Conservation (phyloP, 208 protist genomes). For the Kentomonas sorsogonicus region DNA sequence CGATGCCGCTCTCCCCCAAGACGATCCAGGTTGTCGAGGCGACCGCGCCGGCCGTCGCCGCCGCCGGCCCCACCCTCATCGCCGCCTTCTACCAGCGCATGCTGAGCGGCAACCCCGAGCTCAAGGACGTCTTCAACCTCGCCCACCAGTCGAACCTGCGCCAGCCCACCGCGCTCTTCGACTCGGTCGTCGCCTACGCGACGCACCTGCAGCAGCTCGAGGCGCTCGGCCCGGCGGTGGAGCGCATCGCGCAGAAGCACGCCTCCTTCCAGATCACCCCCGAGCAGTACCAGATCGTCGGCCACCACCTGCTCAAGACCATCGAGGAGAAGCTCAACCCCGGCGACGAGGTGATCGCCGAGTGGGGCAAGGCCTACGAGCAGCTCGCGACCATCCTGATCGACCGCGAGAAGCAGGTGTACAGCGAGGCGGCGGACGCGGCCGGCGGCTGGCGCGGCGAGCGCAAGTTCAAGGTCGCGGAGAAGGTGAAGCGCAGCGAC, state of each 20-base stretch:
- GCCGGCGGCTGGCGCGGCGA: conserved; percentile 22
- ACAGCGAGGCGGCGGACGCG: conserved; percentile 19
- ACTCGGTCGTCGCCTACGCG: conserved; percentile 37
- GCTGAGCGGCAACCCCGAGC: conserved; percentile 30
- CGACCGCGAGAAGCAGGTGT: conserved; percentile 32
- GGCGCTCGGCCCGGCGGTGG: conserved; percentile 25
- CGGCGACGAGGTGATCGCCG: conserved; percentile 29
- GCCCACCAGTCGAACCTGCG: conserved; percentile 28
- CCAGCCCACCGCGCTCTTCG: conserved; percentile 40
- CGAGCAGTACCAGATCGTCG: conserved; percentile 39
- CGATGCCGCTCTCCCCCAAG: conserved; percentile 30
- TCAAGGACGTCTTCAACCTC: conserved; percentile 43
- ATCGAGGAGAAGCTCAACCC: conserved; percentile 37
- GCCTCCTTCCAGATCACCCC: conserved; percentile 27
- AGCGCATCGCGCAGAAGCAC: conserved; percentile 47
- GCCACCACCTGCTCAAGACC: conserved; percentile 38
- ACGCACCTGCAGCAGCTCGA: conserved; percentile 32
- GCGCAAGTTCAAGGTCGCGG: conserved; percentile 26
- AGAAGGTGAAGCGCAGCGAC: conserved; percentile 34
- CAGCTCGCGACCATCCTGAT: conserved; percentile 34
- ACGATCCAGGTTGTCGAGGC: conserved; percentile 35
- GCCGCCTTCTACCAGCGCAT: conserved; percentile 39
- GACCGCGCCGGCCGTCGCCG: conserved; percentile 29
- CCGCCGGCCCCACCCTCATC: conserved; percentile 21
- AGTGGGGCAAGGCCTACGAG: conserved; percentile 45